Conservation (phyloP, 2,329 filamentous ascomycete species). For the Rugonectria rugulosa region DNA sequence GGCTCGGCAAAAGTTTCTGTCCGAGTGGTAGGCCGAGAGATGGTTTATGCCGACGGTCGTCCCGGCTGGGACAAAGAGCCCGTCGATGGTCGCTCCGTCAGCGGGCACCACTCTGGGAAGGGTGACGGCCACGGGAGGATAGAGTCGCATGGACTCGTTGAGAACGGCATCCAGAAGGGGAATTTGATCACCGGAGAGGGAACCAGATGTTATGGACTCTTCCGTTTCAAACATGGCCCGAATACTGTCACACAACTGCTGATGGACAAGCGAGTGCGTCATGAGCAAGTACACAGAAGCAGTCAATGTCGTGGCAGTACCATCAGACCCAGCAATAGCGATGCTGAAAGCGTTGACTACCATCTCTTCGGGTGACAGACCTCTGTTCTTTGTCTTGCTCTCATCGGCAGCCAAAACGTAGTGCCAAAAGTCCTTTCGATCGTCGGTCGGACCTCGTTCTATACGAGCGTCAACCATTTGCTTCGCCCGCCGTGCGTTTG, state of each 20-base stretch:
- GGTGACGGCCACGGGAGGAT: constrained; percentile 29
- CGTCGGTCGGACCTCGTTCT: constrained; percentile 22
- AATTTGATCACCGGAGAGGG: constrained; percentile 6
- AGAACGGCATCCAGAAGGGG: constrained; percentile 27
- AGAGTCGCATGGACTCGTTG: constrained; percentile 28
- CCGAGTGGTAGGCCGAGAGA: constrained; percentile 21
- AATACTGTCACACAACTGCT: constrained; percentile 4
- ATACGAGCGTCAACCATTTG: constrained; percentile 28
- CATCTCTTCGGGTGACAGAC: constrained; percentile 26
- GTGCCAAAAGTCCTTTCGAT: constrained; percentile 35
- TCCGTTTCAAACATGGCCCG: constrained; percentile 15
- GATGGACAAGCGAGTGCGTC: constrained; percentile 11
- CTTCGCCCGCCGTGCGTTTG: constrained; percentile 25
- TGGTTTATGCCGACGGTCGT: constrained; percentile 30
- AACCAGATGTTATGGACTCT: constrained; percentile 7
- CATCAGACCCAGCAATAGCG: constrained; percentile 31
- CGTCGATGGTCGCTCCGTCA: constrained; percentile 22
- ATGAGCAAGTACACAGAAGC: constrained; percentile 20
- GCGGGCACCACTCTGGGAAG: constrained; percentile 24
- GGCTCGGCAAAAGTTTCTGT: constrained; percentile 19
- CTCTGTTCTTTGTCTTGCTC: background rate
- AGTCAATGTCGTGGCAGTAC: constrained; percentile 27
- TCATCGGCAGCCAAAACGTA: constrained; percentile 25
- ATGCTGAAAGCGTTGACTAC: constrained; percentile 32
- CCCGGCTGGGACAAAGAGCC: constrained; percentile 24